A percentile compares a stretch with the other conserved stretches of the same genome.
Evolutionary conservation across 768 basidiomycete genomes (phyloP).

Genomic region (Lyophyllum decastes): DNA sequence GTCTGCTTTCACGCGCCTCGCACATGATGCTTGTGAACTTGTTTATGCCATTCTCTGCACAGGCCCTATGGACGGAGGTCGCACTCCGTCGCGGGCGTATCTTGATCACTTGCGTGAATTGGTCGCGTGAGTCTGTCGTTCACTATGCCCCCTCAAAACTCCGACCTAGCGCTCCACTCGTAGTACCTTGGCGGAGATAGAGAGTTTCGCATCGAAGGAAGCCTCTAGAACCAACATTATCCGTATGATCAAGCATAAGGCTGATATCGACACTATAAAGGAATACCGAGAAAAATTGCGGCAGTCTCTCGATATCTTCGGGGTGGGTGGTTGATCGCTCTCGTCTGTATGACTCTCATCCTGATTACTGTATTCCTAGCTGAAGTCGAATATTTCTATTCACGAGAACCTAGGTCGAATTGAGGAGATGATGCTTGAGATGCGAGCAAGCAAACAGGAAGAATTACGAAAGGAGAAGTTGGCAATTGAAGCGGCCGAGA

Average conservation of each 20-base stretch:
- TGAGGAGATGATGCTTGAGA: neutral
- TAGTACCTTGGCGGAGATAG: slow-evolving; percentile 4
- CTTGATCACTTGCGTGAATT: neutral
- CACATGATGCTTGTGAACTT: slow-evolving; percentile 10
- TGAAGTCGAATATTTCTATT: slow-evolving; percentile 7
- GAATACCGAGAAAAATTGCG: slow-evolving; percentile 8
- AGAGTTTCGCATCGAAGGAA: neutral
- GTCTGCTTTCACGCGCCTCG: slow-evolving; percentile 8
- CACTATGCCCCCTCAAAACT: neutral
- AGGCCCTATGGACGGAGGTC: neutral
- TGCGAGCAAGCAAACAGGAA: neutral
- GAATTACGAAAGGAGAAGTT: neutral
- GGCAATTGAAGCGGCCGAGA: neutral
- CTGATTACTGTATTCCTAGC: neutral
- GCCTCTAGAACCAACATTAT: neutral
- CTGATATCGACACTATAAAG: slow-evolving; percentile 4
- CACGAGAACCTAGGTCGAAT: neutral
- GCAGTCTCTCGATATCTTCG: slow-evolving; percentile 8
- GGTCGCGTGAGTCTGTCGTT: neutral
- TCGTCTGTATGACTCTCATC: neutral
- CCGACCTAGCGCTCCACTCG: neutral
- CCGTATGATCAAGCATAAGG: slow-evolving; percentile 4
- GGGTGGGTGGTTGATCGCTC: neutral
- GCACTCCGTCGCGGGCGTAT: neutral
- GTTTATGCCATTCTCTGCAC: slow-evolving; percentile 4